Percentiles rank a stretch among this genome's conserved stretches.
phyloP scores from a whole-genome alignment of 306 rosid species.

The Inga leiocalycina region DNA sequence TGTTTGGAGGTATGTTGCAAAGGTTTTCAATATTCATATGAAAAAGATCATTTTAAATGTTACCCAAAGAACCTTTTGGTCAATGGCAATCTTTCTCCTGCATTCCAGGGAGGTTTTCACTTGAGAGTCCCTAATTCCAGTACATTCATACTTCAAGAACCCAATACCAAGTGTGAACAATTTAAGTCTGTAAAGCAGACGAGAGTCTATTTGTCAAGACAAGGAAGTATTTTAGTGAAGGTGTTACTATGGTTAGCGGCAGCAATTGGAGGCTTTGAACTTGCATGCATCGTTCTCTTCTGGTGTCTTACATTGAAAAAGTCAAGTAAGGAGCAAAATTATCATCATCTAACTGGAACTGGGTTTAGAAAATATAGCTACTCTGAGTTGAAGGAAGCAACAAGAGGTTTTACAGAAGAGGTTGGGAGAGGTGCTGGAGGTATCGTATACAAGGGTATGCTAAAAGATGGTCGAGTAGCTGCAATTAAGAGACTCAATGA shows the following conservation, averaged over 20 bases:
- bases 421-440: too few species aligned
- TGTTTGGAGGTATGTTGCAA: constrained; percentile 28
- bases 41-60: not conserved
- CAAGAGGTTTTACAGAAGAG: not conserved
- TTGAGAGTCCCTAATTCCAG: not conserved
- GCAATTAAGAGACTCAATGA: too few species aligned
- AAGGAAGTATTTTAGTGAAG: not conserved
- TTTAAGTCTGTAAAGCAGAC: not conserved
- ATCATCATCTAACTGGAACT: not conserved
- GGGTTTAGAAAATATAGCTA: too few species aligned
- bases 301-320: not conserved
- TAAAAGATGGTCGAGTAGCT: too few species aligned
- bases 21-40: not conserved
- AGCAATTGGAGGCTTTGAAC: not conserved
- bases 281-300: not conserved
- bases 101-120: not conserved
- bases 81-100: not conserved
- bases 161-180: not conserved
- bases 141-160: not conserved
- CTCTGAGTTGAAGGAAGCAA: not conserved
- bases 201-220: not conserved
- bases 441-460: too few species aligned
- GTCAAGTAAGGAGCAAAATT: not conserved
- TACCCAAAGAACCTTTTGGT: not conserved
- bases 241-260: not conserved